phyloP scores from a whole-genome alignment of 2,329 filamentous ascomycete genomes.

The Leptosphaerulina australis region DNA sequence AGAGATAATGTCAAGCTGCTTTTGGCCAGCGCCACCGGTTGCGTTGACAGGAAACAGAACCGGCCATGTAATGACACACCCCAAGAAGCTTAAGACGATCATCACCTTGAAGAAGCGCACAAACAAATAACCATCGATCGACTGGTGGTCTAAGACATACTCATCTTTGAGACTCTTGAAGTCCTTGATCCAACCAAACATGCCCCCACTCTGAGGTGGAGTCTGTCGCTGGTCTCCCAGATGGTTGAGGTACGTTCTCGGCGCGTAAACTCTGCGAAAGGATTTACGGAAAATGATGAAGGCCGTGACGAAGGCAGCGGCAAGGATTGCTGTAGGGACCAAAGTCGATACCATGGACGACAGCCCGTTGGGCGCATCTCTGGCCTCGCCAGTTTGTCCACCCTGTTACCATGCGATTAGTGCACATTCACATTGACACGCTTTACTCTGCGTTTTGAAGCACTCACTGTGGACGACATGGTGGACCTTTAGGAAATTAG shows the following conservation, averaged over 20 bases:
- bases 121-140: conserved; percentile 57
- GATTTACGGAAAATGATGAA: conserved; percentile 53
- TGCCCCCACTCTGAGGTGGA: conserved; percentile 52
- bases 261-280: conserved; percentile 54
- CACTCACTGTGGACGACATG: conserved; percentile 36
- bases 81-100: conserved; percentile 51
- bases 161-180: conserved; percentile 52
- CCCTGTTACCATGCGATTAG: conserved; percentile 21
- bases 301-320: conserved; percentile 37
- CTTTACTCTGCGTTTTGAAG: no score
- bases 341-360: conserved; percentile 48
- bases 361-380: conserved; percentile 54
- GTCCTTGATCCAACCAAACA: conserved; percentile 61
- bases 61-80: conserved; percentile 53
- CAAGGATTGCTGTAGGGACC: conserved; percentile 38
- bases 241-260: conserved; percentile 55
- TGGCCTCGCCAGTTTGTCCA: conserved; percentile 32
- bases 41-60: conserved; percentile 57
- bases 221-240: conserved; percentile 53
- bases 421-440: neutral
- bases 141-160: conserved; percentile 56
- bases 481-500: conserved; percentile 20
- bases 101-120: conserved; percentile 56
- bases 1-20: conserved; percentile 49
- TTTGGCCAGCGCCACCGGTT: conserved; percentile 45